phyloP scores from a whole-genome alignment of 75 land plant genomes.

The Pinus tabuliformis region DNA sequence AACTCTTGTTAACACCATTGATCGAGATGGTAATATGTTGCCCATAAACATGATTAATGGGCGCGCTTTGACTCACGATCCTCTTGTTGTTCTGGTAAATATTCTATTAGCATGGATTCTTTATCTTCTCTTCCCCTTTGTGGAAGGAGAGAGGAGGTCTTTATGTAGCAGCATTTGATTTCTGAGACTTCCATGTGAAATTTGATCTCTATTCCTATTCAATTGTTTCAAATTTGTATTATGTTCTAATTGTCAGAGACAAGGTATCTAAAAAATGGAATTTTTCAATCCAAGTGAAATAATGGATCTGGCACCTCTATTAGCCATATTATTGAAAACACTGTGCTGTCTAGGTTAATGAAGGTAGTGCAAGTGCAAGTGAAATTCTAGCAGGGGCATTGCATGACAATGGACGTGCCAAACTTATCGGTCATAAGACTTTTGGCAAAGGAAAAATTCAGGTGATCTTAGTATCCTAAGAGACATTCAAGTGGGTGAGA shows the following conservation, averaged over 20 bases:
- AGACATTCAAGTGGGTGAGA: neutral
- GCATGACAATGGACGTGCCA: slow-evolving; percentile 97
- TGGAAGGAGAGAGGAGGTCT: neutral
- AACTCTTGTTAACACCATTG: slow-evolving; percentile 92
- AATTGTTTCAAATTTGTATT: slow-evolving; percentile 3
- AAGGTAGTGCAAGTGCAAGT: slow-evolving; percentile 99
- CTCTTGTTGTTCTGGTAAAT: slow-evolving; percentile 88
- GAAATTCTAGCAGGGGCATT: slow-evolving; percentile 97
- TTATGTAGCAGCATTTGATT: neutral
- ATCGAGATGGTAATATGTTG: slow-evolving; percentile 78
- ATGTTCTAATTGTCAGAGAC: neutral
- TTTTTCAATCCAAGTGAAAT: too few species aligned
- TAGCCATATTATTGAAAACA: too few species aligned
- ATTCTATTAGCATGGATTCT: too few species aligned
- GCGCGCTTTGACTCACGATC: slow-evolving; percentile 96
- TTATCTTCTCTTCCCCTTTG: neutral
- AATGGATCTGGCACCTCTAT: too few species aligned
- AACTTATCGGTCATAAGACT: slow-evolving; percentile 91
- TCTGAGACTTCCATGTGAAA: neutral
- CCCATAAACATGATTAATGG: slow-evolving; percentile 79
- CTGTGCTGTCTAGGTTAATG: slow-evolving; percentile 63
- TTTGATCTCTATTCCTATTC: neutral
- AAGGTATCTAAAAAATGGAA: too few species aligned
- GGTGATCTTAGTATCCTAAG: slow-evolving; percentile 33
- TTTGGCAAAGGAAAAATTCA: slow-evolving; percentile 99